Conservation (phyloP, 108 stramenopile genomes). For the Seminavis robusta region DNA sequence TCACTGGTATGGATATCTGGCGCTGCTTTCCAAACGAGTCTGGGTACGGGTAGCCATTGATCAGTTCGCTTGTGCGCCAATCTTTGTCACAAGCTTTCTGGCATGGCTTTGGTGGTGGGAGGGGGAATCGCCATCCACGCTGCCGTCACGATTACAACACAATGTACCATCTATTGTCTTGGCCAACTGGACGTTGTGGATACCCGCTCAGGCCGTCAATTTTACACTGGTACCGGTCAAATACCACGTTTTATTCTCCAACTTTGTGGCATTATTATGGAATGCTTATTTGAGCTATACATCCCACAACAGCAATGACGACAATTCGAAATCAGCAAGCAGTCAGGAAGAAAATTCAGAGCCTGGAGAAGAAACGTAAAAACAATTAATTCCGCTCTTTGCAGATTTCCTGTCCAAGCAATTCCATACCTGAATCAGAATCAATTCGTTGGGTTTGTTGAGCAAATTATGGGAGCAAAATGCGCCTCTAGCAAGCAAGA, state of each 20-base stretch:
- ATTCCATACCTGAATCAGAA: no score
- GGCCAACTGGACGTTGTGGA: conserved; percentile 81
- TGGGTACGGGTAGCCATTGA: conserved; percentile 54
- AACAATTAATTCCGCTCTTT: no score
- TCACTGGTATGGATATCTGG: conserved; percentile 63
- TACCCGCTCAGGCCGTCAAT: conserved; percentile 76
- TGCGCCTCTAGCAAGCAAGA: no score
- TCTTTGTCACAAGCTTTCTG: conserved; percentile 70
- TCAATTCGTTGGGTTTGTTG: no score
- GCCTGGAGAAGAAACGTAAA: no score
- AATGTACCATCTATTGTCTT: conserved; percentile 37
- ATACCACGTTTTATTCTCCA: conserved; percentile 79
- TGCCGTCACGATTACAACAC: neutral
- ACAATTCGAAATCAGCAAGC: no score
- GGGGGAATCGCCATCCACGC: conserved; percentile 12
- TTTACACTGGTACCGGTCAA: conserved; percentile 67
- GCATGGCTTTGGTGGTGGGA: conserved; percentile 65
- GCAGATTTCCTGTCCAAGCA: no score
- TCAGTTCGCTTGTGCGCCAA: conserved; percentile 70
- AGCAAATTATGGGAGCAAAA: no score
- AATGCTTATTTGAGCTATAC: conserved; percentile 83
- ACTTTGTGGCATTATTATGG: conserved; percentile 83
- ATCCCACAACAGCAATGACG: no score
- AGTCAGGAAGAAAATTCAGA: no score
- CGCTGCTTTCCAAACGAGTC: conserved; percentile 27